These are phyloP conservation scores for Nectriaceae sp. DNA, from an alignment of 2,329 filamentous ascomycete genomes.

Conservation along the genomic window DNA sequence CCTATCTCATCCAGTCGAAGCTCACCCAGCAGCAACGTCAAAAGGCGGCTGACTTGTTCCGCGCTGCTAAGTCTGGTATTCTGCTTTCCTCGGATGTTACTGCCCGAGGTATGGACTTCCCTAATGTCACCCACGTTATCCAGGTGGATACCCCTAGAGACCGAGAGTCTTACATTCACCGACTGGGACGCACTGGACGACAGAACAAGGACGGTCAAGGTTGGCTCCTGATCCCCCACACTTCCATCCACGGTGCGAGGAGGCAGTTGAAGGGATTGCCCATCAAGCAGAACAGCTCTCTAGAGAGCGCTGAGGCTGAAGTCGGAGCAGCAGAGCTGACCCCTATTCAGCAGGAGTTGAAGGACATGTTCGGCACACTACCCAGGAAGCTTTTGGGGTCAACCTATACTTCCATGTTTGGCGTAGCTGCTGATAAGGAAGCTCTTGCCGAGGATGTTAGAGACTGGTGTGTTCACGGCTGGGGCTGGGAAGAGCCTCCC, in stretches of 20 bases:
- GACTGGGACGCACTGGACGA: conserved; percentile 75
- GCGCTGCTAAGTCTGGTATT: conserved; percentile 60
- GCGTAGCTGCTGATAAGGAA: conserved; percentile 45
- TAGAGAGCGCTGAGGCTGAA: conserved; percentile 56
- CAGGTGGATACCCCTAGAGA: conserved; percentile 67
- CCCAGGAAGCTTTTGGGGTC: conserved; percentile 34
- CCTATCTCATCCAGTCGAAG: conserved; percentile 69
- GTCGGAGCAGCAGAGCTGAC: conserved; percentile 49
- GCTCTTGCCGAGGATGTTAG: conserved; percentile 53
- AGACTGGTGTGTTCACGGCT: conserved; percentile 50
- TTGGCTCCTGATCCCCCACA: conserved; percentile 63
- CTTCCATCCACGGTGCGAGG: conserved; percentile 52
- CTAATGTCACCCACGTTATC: conserved; percentile 77
- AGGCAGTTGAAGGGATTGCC: conserved; percentile 59
- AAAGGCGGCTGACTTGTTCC: conserved; percentile 71
- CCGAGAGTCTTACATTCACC: conserved; percentile 75
- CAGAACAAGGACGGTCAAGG: conserved; percentile 73
- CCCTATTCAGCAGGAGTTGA: conserved; percentile 47
- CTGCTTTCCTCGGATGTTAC: conserved; percentile 80
- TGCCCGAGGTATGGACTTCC: conserved; percentile 82
- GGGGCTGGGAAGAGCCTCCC: conserved; percentile 55
- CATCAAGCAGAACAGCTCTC: conserved; percentile 53
- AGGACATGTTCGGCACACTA: conserved; percentile 44
- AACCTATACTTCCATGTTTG: conserved; percentile 61
- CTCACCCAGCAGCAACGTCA: conserved; percentile 73